Base-by-base conservation (phyloP, 768 basidiomycete genomes). In the Termitomyces sp. region DNA sequence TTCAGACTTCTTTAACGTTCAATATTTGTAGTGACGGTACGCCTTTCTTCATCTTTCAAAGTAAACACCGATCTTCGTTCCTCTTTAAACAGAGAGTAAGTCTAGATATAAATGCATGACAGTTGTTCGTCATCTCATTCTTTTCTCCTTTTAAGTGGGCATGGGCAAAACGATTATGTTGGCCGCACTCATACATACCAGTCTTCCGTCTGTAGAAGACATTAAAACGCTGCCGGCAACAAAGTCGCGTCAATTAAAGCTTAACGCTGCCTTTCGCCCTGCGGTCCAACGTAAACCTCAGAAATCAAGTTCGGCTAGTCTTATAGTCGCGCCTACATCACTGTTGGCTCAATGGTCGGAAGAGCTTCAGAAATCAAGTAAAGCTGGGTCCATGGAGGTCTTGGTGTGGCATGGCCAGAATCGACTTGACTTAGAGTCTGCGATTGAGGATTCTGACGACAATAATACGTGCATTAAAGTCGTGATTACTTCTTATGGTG, bases 131-230 rank as follows among this genome's bases (percentile, higher is more conserved):
- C 53, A 20, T 22, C 62, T 43, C 50, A 46, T 51, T 38, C n/a
- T 47, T 45, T 51, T 40, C n/a, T 59, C 9, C 24, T 49, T 50
- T 45, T 6, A 26, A 92, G 91, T 94, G 92, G 92, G 92, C n/a
- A 89, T 95, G 84, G 93, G 93, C 7, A 95, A 95, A 74, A 93
- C 92, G 0, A 94, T 94, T 62, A 94, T 94, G 91, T 71, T 97
- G 35, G 91, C 94, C 2, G 86, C 92, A 10, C 81, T 97, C 53
- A 89, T 97, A 26, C 94, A 95, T 61, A 86, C 84, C 12, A 92
- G 88, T 62, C 81, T 79, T 47, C 80, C 74, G 6, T 71, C 76
- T 4, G 77, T 83, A 22, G 66, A 73, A 20, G 69, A 73, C 20
- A 62, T 12, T 63, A 69, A n/a, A 64, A 67, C 1, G 66, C 71